Percentiles rank a stretch among this genome's conserved stretches.
These are phyloP conservation scores for Kokia cookei DNA, from an alignment of 441 rosid species.

Conservation along the genomic window DNA sequence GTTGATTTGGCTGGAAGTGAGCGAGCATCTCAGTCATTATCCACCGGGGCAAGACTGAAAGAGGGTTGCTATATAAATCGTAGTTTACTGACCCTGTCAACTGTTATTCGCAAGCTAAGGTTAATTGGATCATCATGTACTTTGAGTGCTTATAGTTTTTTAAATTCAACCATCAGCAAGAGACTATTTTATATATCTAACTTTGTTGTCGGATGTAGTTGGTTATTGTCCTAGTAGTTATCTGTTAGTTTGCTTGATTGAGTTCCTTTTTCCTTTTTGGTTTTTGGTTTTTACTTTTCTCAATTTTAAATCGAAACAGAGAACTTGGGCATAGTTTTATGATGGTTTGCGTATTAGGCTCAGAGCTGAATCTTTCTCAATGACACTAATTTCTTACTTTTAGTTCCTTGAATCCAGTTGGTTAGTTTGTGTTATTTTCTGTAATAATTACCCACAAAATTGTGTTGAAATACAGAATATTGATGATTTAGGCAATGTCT, in stretches of 20 bases:
- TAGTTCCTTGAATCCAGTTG: not conserved
- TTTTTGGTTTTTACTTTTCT: not conserved
- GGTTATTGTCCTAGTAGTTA: not conserved
- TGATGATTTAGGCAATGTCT: not conserved
- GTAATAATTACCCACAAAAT: not conserved
- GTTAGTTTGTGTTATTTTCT: not conserved
- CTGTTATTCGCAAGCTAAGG: slow-evolving; percentile 95
- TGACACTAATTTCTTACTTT: not conserved
- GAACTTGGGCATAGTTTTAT: not conserved
- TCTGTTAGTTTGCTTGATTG: not conserved
- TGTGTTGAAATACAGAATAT: not conserved
- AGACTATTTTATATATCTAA: not conserved
- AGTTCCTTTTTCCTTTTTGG: not conserved
- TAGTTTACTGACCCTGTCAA: slow-evolving; percentile 85
- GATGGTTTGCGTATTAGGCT: not conserved
- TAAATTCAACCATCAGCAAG: not conserved
- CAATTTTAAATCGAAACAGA: not conserved
- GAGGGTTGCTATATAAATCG: slow-evolving; percentile 96
- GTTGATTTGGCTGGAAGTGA: slow-evolving; percentile 96
- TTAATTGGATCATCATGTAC: slow-evolving; percentile 16
- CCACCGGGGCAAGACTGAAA: slow-evolving; percentile 82
- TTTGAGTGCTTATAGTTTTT: not conserved
- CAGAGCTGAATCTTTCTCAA: not conserved
- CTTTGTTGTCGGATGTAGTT: not conserved
- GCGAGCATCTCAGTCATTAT: slow-evolving; percentile 89